A percentile compares a stretch with the other conserved stretches of the same genome.
These are phyloP conservation scores for Microdochium trichocladiopsis DNA, from an alignment of 2,329 filamentous ascomycete species.

Conservation along the genomic window DNA sequence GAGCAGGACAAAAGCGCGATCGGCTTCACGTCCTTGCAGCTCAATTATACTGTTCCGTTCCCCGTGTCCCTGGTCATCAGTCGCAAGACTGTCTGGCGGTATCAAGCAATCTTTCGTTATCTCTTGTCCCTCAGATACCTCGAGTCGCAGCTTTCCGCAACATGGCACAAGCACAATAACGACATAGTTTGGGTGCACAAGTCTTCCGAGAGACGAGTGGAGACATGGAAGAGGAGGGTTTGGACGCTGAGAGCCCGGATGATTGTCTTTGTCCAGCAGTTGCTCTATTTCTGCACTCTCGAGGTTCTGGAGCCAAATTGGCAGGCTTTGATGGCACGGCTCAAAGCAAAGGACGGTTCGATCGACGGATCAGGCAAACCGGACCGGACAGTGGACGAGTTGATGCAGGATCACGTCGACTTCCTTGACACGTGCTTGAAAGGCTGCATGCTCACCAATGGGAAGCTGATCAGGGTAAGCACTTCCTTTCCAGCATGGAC, in stretches of 20 bases:
- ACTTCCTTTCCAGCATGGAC: constrained; percentile 2
- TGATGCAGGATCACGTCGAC: constrained; percentile 99
- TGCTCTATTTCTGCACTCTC: constrained; percentile 92
- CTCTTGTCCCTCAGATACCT: constrained; percentile 83
- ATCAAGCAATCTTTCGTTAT: constrained; percentile 93
- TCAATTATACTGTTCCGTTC: constrained; percentile 92
- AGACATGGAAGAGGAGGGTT: constrained; percentile 87
- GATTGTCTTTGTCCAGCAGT: constrained; percentile 94
- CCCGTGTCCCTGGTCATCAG: constrained; percentile 93
- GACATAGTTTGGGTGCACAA: constrained; percentile 75
- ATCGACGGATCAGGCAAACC: constrained; percentile 29
- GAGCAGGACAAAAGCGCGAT: constrained; percentile 81
- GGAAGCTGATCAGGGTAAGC: constrained; percentile 80
- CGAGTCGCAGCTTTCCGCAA: constrained; percentile 77
- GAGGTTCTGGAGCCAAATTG: constrained; percentile 98
- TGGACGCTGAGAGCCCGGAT: constrained; percentile 91
- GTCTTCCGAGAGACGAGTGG: constrained; percentile 64
- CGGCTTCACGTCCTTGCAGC: constrained; percentile 86
- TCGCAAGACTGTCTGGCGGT: constrained; percentile 92
- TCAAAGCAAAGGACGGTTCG: constrained; percentile 55
- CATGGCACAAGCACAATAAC: constrained; percentile 87
- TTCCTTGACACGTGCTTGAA: constrained; percentile 97
- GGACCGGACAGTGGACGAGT: constrained; percentile 80
- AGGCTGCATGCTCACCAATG: constrained; percentile 98
- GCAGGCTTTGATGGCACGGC: constrained; percentile 83